Conservation (phyloP, 768 basidiomycete genomes). For the Mycena filopes region DNA sequence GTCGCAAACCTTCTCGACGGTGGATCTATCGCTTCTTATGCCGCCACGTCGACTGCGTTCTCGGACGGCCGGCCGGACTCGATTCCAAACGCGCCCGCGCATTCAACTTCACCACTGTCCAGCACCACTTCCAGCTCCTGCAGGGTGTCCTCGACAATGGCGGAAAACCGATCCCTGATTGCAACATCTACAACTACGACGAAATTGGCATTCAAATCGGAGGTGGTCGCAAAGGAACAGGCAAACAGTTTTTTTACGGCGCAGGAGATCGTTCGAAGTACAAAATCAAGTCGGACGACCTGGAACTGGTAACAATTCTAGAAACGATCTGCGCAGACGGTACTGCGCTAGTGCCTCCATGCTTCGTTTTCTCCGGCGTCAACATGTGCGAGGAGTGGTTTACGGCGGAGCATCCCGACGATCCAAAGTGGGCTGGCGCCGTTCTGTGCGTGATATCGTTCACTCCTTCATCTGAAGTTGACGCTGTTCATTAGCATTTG, state of each 20-base stretch:
- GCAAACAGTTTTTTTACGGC: conserved; percentile 13
- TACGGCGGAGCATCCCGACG: conserved; percentile 1
- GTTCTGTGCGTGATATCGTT: conserved; percentile 28
- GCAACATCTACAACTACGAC: conserved; percentile 44
- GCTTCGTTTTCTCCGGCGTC: conserved; percentile 16
- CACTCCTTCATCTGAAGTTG: conserved; percentile 19
- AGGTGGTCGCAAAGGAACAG: conserved; percentile 30
- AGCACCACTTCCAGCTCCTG: conserved; percentile 33
- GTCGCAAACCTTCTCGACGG: conserved; percentile 5
- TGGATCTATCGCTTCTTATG: conserved; percentile 17
- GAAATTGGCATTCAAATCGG: conserved; percentile 44
- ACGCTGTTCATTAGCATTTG: conserved; percentile 43
- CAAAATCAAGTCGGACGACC: conserved; percentile 16
- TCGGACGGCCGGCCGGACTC: conserved; percentile 30
- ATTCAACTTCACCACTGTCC: conserved; percentile 39
- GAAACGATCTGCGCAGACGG: conserved; percentile 3
- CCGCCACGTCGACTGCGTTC: conserved; percentile 8
- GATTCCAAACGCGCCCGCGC: conserved; percentile 44
- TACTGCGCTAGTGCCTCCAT: conserved; percentile 3
- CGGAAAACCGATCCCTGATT: conserved; percentile 34
- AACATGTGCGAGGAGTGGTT: conserved; percentile 17
- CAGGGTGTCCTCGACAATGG: conserved; percentile 31
- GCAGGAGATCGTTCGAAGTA: conserved; percentile 1
- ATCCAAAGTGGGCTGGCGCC: conserved; percentile 27
- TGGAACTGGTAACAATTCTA: conserved; percentile 23